Conservation (phyloP, 2,329 filamentous ascomycete species). For the Colletotrichum gigasporum region DNA sequence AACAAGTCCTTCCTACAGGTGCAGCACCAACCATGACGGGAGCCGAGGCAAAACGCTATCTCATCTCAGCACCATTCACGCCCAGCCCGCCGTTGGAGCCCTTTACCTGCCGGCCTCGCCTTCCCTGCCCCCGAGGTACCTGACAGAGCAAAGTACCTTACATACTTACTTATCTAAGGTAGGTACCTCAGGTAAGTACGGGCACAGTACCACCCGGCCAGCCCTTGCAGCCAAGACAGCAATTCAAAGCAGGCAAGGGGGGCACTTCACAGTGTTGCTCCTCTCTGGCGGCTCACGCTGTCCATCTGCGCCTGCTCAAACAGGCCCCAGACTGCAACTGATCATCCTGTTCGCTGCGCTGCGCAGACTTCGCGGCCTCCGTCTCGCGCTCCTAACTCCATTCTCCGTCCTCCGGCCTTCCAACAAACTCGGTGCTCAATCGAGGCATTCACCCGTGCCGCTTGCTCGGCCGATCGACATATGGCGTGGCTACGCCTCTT, state of each 20-base stretch:
- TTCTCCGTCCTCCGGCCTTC: neutral
- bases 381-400: neutral
- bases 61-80: neutral
- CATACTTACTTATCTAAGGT: neutral
- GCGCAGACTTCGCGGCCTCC: neutral
- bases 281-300: neutral
- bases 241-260: neutral
- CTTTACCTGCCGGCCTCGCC: neutral
- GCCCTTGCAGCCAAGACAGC: neutral
- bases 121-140: neutral
- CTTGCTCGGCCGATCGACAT: slow-evolving; percentile 3
- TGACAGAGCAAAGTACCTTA: neutral
- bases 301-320: slow-evolving; percentile 4
- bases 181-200: no score
- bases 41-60: neutral
- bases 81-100: neutral
- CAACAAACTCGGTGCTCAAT: slow-evolving; percentile 9
- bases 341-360: neutral
- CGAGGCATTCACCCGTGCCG: slow-evolving; percentile 13
- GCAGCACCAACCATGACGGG: neutral
- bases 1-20: no score
- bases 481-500: neutral
- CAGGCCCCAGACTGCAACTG: neutral
- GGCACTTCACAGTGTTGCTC: slow-evolving; percentile 2
- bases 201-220: neutral